A percentile compares a stretch with the other conserved stretches of the same genome.
Conservation (phyloP, 805 yeast genomes). For the Ogataea pilisensis region DNA sequence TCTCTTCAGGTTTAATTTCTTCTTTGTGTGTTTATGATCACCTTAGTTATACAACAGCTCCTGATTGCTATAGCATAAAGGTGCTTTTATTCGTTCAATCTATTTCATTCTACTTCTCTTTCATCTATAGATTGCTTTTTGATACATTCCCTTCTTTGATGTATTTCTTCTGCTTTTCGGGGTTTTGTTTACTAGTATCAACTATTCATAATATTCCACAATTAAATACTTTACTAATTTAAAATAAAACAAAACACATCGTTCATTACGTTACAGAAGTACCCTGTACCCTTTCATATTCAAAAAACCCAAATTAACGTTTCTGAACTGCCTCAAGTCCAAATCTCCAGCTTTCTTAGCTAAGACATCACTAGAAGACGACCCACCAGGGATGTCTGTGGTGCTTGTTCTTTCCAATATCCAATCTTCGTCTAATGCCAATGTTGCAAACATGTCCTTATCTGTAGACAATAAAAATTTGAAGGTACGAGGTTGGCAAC, state of each 20-base stretch:
- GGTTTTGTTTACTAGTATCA: too few species aligned
- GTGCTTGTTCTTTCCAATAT: conserved; percentile 14
- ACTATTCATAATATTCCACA: too few species aligned
- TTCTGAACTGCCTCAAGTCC: conserved; percentile 18
- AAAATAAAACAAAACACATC: not conserved
- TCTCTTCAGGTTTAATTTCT: too few species aligned
- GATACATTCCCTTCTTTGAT: too few species aligned
- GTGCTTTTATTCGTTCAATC: too few species aligned
- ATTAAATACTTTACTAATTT: too few species aligned
- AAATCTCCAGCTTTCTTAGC: conserved; percentile 10
- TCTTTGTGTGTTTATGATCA: too few species aligned
- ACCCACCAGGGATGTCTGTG: not conserved
- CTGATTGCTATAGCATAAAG: too few species aligned
- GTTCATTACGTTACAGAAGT: conserved; percentile 1
- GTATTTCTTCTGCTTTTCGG: too few species aligned
- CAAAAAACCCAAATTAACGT: conserved; percentile 24
- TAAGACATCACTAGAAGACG: not conserved
- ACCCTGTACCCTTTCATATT: conserved; percentile 25
- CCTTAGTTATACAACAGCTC: too few species aligned
- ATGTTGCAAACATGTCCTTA: conserved; percentile 10
- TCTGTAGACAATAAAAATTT: conserved; percentile 23
- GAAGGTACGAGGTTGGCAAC: conserved; percentile 11
- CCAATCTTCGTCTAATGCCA: conserved; percentile 22
- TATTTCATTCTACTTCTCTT: too few species aligned
- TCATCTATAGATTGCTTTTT: too few species aligned